phyloP scores from a whole-genome alignment of 2,329 filamentous ascomycete species.

The Apiospora malaysiana region DNA sequence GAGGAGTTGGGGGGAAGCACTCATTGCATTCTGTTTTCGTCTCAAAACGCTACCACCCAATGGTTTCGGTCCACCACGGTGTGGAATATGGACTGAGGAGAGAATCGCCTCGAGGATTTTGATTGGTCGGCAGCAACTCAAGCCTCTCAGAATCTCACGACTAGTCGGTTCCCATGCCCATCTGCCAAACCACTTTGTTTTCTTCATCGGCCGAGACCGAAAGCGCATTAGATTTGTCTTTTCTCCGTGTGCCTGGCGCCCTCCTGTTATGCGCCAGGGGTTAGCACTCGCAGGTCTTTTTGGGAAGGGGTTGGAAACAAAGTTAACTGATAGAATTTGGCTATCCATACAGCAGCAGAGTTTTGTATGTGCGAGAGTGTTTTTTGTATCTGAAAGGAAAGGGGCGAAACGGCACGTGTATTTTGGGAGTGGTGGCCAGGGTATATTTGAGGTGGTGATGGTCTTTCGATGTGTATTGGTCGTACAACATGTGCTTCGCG shows the following conservation, averaged over 20 bases:
- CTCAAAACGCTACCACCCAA: not conserved
- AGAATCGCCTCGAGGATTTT: not conserved
- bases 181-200: slow-evolving; percentile 6
- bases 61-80: not conserved
- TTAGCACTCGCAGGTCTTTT: slow-evolving; percentile 10
- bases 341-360: slow-evolving; percentile 27
- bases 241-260: slow-evolving; percentile 5
- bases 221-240: slow-evolving; percentile 15
- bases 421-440: slow-evolving; percentile 5
- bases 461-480: not conserved
- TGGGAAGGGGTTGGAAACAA: not conserved
- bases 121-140: not conserved
- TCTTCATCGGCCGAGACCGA: slow-evolving; percentile 16
- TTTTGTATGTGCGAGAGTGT: slow-evolving; percentile 20
- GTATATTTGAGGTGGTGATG: not conserved
- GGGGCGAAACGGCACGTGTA: slow-evolving; percentile 22
- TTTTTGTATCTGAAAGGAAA: slow-evolving; percentile 14
- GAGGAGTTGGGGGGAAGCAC: slow-evolving; percentile 35
- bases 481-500: not conserved
- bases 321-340: slow-evolving; percentile 30
- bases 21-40: slow-evolving; percentile 26
- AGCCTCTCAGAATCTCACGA: not conserved
- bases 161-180: not conserved
- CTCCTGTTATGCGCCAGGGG: slow-evolving; percentile 13
- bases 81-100: not conserved